Evolutionary conservation across 306 rosid species (phyloP).

Genomic region (Dalbergia oliveri): DNA sequence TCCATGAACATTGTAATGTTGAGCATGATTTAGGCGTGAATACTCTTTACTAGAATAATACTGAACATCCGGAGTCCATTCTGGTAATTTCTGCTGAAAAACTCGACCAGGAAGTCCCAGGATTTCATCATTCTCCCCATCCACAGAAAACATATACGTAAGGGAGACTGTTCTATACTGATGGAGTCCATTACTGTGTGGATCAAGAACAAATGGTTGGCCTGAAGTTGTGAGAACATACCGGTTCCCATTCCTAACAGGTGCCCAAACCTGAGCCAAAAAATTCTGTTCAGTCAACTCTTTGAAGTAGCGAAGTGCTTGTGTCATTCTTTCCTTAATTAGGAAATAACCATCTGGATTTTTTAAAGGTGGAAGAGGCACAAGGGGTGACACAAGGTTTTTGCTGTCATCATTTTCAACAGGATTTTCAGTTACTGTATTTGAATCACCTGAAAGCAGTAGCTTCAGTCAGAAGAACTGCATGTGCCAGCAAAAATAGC

Average conservation of each 20-base stretch:
- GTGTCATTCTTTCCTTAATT: constrained; percentile 85
- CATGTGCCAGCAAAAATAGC: constrained; percentile 9
- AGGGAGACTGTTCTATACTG: constrained; percentile 77
- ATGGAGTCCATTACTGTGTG: constrained; percentile 74
- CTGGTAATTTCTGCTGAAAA: constrained; percentile 76
- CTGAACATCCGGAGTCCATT: constrained; percentile 97
- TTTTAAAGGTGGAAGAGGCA: constrained; percentile 53
- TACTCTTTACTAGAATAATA: constrained; percentile 81
- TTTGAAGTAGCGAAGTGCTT: constrained; percentile 79
- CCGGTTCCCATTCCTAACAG: constrained; percentile 65
- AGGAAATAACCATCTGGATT: constrained; percentile 60
- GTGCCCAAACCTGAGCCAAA: constrained; percentile 94
- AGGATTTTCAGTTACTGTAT: constrained; percentile 47
- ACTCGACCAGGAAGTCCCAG: constrained; percentile 93
- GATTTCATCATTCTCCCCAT: constrained; percentile 65
- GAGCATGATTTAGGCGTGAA: constrained; percentile 77
- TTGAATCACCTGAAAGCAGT: constrained; percentile 58
- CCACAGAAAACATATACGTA: constrained; percentile 71
- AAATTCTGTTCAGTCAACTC: constrained; percentile 74
- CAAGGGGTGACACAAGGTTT: constrained; percentile 44
- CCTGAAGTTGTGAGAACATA: constrained; percentile 81
- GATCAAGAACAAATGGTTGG: constrained; percentile 86
- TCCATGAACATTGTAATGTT: constrained; percentile 82
- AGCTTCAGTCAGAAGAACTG: constrained; percentile 51
- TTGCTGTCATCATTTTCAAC: constrained; percentile 51